These are phyloP conservation scores for Coemansia sp. DNA, from an alignment of 192 early-diverging fungal genomes.

Conservation along the genomic window DNA sequence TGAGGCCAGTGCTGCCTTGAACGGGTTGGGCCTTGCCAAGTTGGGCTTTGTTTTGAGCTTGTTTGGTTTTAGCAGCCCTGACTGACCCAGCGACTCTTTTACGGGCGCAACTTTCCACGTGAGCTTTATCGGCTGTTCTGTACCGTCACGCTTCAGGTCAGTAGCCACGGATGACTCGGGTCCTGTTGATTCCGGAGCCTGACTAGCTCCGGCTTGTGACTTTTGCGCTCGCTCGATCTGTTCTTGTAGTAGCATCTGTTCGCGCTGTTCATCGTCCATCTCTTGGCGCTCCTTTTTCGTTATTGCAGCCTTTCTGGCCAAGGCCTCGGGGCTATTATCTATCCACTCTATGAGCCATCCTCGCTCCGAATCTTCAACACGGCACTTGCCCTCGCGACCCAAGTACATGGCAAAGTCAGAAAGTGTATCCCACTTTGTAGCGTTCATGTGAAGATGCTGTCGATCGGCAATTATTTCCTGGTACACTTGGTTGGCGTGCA, in stretches of 20 bases:
- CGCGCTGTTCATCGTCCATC: slow-evolving; percentile 86
- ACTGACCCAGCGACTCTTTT: not conserved
- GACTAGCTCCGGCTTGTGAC: not conserved
- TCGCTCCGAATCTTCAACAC: slow-evolving; percentile 88
- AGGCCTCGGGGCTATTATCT: slow-evolving; percentile 84
- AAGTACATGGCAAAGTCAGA: slow-evolving; percentile 87
- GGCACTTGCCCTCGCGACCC: slow-evolving; percentile 78
- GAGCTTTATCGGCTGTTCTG: slow-evolving; percentile 30
- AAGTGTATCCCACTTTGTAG: slow-evolving; percentile 90
- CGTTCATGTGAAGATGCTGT: slow-evolving; percentile 95
- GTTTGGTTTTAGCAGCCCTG: slow-evolving; percentile 11
- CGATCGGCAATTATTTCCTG: slow-evolving; percentile 94
- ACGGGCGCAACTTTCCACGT: slow-evolving; percentile 15
- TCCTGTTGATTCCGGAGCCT: not conserved
- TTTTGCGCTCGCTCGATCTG: slow-evolving; percentile 82
- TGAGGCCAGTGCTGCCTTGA: slow-evolving; percentile 26
- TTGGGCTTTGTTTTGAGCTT: slow-evolving; percentile 7
- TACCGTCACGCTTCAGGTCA: slow-evolving; percentile 26
- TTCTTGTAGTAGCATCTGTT: slow-evolving; percentile 72
- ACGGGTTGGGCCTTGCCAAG: slow-evolving; percentile 33
- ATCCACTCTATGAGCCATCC: slow-evolving; percentile 93
- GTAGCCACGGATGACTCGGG: slow-evolving; percentile 15
- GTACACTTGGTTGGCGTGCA: slow-evolving; percentile 94
- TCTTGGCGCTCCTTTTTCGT: slow-evolving; percentile 78
- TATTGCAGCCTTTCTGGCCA: slow-evolving; percentile 76